phyloP scores from a whole-genome alignment of 2,329 filamentous ascomycete species.

The Talaromyces pinophilus region DNA sequence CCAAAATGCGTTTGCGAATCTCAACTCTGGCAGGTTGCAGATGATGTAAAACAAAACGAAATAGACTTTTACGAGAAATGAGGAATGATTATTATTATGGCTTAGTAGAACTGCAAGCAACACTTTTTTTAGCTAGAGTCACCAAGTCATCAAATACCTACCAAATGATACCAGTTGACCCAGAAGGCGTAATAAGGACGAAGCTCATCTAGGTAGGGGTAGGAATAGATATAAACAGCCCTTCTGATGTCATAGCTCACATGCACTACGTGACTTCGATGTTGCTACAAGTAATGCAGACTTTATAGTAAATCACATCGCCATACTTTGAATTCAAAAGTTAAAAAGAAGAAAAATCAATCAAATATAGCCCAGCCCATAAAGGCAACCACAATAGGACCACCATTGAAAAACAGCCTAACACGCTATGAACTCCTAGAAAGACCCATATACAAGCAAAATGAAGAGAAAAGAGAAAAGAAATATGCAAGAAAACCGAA shows the following conservation, averaged over 20 bases:
- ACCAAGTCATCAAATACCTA: background rate
- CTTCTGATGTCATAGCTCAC: too few species aligned
- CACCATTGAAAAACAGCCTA: background rate
- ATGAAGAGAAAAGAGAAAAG: background rate
- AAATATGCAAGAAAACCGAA: background rate
- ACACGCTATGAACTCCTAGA: slow-evolving; percentile 12
- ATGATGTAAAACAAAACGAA: slow-evolving; percentile 15
- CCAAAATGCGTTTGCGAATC: slow-evolving; percentile 13
- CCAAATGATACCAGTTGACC: background rate
- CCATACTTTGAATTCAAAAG: background rate
- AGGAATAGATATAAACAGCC: too few species aligned
- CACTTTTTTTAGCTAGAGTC: background rate
- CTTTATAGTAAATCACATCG: background rate
- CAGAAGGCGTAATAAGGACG: background rate
- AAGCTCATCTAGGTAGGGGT: background rate
- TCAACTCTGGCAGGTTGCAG: slow-evolving; percentile 5
- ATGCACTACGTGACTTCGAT: too few species aligned
- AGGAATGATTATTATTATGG: slow-evolving; percentile 2
- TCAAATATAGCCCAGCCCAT: background rate
- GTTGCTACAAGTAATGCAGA: background rate
- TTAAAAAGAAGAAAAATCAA: background rate
- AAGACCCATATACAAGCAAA: background rate
- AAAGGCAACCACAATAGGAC: background rate
- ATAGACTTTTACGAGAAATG: slow-evolving; percentile 9
- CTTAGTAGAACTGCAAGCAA: background rate